Base-by-base conservation (phyloP, 2,329 filamentous ascomycete species). In the Colletotrichum chlorophyti region DNA sequence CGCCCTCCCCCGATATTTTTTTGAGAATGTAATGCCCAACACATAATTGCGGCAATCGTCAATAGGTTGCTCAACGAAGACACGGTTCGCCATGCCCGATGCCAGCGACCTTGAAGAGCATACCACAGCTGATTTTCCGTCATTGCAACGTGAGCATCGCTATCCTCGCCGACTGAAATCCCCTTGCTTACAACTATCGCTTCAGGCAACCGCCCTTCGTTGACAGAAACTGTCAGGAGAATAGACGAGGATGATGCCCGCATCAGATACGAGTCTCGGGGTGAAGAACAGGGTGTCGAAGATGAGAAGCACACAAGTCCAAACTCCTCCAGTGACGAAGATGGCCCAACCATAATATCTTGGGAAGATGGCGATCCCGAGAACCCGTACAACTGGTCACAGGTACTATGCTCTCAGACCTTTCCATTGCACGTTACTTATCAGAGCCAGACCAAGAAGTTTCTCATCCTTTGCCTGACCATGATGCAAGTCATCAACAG, bases 401-500 rank as follows among this genome's bases (percentile, higher is more conserved):
- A 60, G 40, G 75, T 76, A 66, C 60, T 70, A 50, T 7, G n/a
- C n/a, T 37, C 17, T 8, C 12, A 3, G 26, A n/a, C 24, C 5
- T 2, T 4, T 10, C n/a, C 14, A 5, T 11, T 17, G 7, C 14
- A 3, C 19, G 26, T 15, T 7, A 31, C 5, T 37, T 31, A 62
- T 35, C 14, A 27, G 12, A n/a, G 11, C n/a, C 61, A 86, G 80
- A 64, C 64, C 46, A 84, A 79, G 65, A 90, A 90, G 67, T 63
- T 72, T 2, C 72, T 76, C 32, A 78, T 90, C 6, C 66, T 88
- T 2, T 66, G 83, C 23, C 77, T 83, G 0, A 80, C 81, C 2
- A 84, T 86, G 72, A 68, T 82, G 62, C 78, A 82, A 50, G 86
- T 90, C 38, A 76, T 89, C 68, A 91, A 91, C 69, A 86, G 82